Percentiles rank a stretch among this genome's conserved stretches.
Evolutionary conservation across 2,329 filamentous ascomycete species (phyloP).

Genomic region (Phialocephala sp.): DNA sequence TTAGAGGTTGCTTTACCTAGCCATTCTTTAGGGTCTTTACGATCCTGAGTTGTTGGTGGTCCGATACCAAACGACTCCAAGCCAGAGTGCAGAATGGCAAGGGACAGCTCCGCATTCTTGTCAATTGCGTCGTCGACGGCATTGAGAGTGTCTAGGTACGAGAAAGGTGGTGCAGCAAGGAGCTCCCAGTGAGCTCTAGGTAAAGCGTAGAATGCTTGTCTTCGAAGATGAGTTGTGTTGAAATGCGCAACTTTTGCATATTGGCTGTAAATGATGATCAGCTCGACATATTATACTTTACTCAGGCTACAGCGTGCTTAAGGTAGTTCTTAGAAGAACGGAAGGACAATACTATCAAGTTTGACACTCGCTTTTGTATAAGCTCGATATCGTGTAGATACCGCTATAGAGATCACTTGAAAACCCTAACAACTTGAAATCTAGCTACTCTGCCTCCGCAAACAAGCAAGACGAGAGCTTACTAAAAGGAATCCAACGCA

Average conservation of each 20-base stretch:
- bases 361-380: no score
- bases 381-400: no score
- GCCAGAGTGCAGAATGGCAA: slow-evolving; percentile 74
- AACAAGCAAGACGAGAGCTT: slow-evolving; percentile 46
- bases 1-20: slow-evolving; percentile 70
- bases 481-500: slow-evolving; percentile 90
- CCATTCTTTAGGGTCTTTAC: slow-evolving; percentile 58
- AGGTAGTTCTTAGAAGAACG: not conserved
- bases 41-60: slow-evolving; percentile 19
- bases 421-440: no score
- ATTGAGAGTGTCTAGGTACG: slow-evolving; percentile 77
- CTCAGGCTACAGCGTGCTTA: no score
- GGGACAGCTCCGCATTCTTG: slow-evolving; percentile 81
- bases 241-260: slow-evolving; percentile 86
- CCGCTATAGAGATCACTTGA: no score
- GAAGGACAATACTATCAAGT: not conserved
- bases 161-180: slow-evolving; percentile 81
- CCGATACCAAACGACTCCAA: slow-evolving; percentile 68
- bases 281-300: not conserved
- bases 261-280: slow-evolving; percentile 60
- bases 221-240: slow-evolving; percentile 87
- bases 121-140: slow-evolving; percentile 88
- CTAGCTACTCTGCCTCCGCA: no score
- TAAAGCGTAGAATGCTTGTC: slow-evolving; percentile 92
- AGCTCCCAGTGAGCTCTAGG: slow-evolving; percentile 84